Percentiles rank a stretch among this genome's conserved stretches.
phyloP scores from a whole-genome alignment of 129 eudicot genomes.

The Pseudognaphalium luteoalbum region DNA sequence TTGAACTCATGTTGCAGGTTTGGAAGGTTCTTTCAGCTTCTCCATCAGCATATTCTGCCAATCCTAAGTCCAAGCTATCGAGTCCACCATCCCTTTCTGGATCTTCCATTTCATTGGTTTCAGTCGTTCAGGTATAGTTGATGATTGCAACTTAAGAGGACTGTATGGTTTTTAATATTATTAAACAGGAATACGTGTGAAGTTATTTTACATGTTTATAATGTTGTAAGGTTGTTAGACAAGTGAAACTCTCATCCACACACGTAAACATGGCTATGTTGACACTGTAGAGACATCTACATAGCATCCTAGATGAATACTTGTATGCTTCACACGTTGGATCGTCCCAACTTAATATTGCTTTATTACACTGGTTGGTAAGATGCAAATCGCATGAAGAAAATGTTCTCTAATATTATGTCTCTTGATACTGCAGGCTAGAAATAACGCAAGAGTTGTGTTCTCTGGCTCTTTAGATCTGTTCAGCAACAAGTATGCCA shows the following conservation, averaged over 20 bases:
- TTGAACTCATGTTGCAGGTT: constrained; percentile 46
- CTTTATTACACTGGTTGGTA: neutral
- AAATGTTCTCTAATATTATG: constrained; percentile 6
- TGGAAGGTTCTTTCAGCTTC: constrained; percentile 90
- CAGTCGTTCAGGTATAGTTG: constrained; percentile 71
- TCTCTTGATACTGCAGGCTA: constrained; percentile 56
- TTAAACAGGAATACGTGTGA: neutral
- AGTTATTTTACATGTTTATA: neutral
- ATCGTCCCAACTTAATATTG: neutral
- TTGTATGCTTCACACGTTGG: neutral
- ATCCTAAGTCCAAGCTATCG: constrained; percentile 67
- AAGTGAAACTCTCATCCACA: neutral
- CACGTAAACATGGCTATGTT: neutral
- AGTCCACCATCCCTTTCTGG: constrained; percentile 80
- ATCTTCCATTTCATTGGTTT: constrained; percentile 79
- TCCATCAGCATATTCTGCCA: constrained; percentile 88
- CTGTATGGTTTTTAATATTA: neutral
- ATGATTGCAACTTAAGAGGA: neutral
- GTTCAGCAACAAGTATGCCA: constrained; percentile 75
- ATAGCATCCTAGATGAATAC: neutral
- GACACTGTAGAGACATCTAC: neutral
- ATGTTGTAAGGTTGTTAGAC: neutral
- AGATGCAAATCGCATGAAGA: neutral
- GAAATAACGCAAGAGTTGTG: constrained; percentile 83
- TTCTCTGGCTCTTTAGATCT: constrained; percentile 81